phyloP scores from a whole-genome alignment of 495 filamentous ascomycete genomes.

The Parathielavia appendiculata region DNA sequence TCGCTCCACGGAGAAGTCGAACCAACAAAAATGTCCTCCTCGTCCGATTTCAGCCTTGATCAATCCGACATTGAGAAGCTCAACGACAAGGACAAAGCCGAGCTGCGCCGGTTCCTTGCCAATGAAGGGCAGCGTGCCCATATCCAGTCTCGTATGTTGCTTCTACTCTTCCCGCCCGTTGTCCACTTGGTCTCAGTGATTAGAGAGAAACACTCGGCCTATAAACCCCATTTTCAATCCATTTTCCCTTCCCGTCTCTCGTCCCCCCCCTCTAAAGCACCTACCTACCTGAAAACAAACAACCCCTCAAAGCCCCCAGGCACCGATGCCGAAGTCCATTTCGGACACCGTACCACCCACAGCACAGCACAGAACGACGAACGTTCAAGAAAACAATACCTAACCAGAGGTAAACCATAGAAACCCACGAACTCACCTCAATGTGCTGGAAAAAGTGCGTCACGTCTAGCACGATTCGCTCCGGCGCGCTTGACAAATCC shows the following conservation, averaged over 20 bases:
- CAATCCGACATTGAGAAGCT: constrained; percentile 63
- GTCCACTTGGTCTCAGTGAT: not conserved
- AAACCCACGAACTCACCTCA: constrained; percentile 77
- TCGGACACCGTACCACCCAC: too few relatives aligned
- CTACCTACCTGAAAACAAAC: not conserved
- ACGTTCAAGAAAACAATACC: too few relatives aligned
- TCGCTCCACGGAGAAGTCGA: not conserved
- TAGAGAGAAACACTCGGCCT: not conserved
- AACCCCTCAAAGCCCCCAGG: not conserved
- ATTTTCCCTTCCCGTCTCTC: too few relatives aligned
- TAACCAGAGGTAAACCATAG: constrained; percentile 33
- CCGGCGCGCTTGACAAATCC: constrained; percentile 59
- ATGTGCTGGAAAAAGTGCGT: constrained; percentile 91
- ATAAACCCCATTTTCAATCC: too few relatives aligned
- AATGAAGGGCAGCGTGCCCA: constrained; percentile 76
- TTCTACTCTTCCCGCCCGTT: not conserved
- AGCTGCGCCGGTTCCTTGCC: constrained; percentile 73
- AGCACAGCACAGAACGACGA: too few relatives aligned
- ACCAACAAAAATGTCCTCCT: constrained; percentile 32
- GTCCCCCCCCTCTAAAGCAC: not conserved
- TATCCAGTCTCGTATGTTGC: constrained; percentile 69
- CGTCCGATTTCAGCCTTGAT: constrained; percentile 23
- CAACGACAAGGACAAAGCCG: constrained; percentile 74
- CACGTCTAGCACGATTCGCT: constrained; percentile 54
- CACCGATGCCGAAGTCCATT: too few relatives aligned